Percentiles rank a stretch among this genome's conserved stretches.
These are phyloP conservation scores for Entoloma clypeatum DNA, from an alignment of 1,284 basidiomycete genomes.

Conservation along the genomic window DNA sequence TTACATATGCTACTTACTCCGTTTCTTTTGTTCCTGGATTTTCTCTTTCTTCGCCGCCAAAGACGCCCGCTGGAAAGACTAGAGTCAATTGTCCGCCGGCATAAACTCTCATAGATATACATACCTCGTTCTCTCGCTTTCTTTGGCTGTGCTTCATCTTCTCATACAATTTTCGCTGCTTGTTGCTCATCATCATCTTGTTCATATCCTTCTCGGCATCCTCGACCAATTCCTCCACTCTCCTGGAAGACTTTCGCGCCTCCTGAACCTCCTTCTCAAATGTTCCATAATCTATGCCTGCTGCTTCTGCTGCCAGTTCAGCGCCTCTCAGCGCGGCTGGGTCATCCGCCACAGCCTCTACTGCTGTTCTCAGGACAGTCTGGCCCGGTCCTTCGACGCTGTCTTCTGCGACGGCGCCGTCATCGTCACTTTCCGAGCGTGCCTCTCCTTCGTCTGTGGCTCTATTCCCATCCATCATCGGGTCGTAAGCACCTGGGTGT, in stretches of 20 bases:
- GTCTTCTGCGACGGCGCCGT: constrained; percentile 12
- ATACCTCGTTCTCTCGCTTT: constrained; percentile 79
- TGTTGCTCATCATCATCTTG: constrained; percentile 99
- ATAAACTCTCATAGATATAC: constrained; percentile 25
- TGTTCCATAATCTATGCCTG: constrained; percentile 78
- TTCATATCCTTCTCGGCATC: constrained; percentile 84
- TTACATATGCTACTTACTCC: neutral
- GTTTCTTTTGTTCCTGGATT: constrained; percentile 55
- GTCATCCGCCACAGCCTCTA: constrained; percentile 45
- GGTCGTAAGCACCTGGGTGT: constrained; percentile 76
- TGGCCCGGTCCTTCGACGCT: constrained; percentile 8
- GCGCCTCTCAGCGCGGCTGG: constrained; percentile 78
- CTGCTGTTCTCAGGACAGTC: constrained; percentile 24
- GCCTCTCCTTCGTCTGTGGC: constrained; percentile 30
- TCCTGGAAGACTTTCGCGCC: constrained; percentile 52
- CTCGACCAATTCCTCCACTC: constrained; percentile 26
- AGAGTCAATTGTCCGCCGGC: constrained; percentile 10
- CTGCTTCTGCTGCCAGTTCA: constrained; percentile 91
- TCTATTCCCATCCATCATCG: constrained; percentile 38
- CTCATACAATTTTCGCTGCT: constrained; percentile 93
- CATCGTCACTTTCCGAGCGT: constrained; percentile 28
- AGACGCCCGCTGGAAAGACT: constrained; percentile 45
- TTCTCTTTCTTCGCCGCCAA: constrained; percentile 58
- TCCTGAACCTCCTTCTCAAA: constrained; percentile 82
- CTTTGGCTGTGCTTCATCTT: constrained; percentile 89